Evolutionary conservation across 106 monocot species (phyloP).

Genomic region (Phalaenopsis aphrodite): DNA sequence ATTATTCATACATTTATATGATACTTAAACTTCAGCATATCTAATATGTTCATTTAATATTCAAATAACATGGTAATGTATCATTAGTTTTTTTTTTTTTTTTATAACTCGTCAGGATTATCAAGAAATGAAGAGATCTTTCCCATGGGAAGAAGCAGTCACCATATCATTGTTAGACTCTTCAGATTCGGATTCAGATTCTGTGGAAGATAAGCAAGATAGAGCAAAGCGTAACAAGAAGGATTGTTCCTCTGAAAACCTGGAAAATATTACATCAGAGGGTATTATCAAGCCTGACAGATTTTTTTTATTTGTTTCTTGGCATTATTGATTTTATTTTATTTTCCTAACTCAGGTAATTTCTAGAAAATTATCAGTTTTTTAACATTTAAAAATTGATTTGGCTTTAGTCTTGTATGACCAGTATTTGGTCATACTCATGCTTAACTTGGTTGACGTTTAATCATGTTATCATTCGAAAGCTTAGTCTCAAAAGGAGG

Average conservation of each 20-base stretch:
- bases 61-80: background rate
- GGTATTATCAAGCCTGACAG: slow-evolving; percentile 15
- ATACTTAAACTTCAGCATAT: background rate
- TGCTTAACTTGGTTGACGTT: no score
- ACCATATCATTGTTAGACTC: slow-evolving; percentile 42
- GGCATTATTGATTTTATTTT: background rate
- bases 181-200: slow-evolving; percentile 35
- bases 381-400: background rate
- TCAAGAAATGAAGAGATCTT: slow-evolving; percentile 45
- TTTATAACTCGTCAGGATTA: background rate
- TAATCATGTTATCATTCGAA: no score
- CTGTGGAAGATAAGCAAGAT: slow-evolving; percentile 18
- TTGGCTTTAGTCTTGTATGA: background rate
- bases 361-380: background rate
- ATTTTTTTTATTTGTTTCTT: background rate
- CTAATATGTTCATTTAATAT: background rate
- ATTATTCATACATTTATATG: background rate
- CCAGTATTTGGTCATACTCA: background rate
- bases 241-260: slow-evolving; percentile 14
- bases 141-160: slow-evolving; percentile 24
- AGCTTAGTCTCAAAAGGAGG: no score
- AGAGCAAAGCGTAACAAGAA: slow-evolving; percentile 5
- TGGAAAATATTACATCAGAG: slow-evolving; percentile 24
- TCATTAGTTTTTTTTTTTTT: slow-evolving; percentile 2
- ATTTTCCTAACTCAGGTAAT: background rate